These are phyloP conservation scores for Abortiporus biennis DNA, from an alignment of 1,284 basidiomycete genomes.

Conservation along the genomic window DNA sequence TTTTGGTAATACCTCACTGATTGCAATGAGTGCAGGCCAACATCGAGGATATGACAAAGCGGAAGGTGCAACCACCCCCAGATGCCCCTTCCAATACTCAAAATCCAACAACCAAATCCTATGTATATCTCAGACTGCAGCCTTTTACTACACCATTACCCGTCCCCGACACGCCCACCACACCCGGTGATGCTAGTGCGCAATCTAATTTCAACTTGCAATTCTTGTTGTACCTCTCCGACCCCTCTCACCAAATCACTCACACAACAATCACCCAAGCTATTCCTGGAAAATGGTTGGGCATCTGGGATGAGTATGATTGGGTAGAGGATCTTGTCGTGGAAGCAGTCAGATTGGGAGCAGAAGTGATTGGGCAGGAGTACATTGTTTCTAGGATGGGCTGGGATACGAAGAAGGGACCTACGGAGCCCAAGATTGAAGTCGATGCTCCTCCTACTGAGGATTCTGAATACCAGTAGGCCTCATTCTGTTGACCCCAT, in stretches of 20 bases:
- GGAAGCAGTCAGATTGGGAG: slow-evolving; percentile 73
- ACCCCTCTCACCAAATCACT: slow-evolving; percentile 74
- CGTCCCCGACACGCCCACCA: slow-evolving; percentile 22
- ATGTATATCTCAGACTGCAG: slow-evolving; percentile 92
- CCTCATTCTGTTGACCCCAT: background rate
- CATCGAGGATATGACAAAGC: slow-evolving; percentile 71
- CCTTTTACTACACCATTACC: slow-evolving; percentile 68
- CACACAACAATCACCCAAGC: slow-evolving; percentile 79
- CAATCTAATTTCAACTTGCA: slow-evolving; percentile 55
- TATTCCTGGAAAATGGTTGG: slow-evolving; percentile 77
- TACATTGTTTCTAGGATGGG: slow-evolving; percentile 81
- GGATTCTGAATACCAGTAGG: too few species aligned
- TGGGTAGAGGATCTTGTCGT: slow-evolving; percentile 95
- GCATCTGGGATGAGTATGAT: slow-evolving; percentile 85
- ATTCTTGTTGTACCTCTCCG: slow-evolving; percentile 80
- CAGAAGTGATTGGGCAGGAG: slow-evolving; percentile 86
- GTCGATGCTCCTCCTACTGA: too few species aligned
- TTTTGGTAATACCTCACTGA: background rate
- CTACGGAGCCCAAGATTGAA: slow-evolving; percentile 15
- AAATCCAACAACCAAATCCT: slow-evolving; percentile 82
- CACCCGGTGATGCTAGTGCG: slow-evolving; percentile 16
- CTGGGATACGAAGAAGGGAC: slow-evolving; percentile 38
- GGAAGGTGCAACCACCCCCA: slow-evolving; percentile 35
- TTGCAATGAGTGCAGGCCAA: slow-evolving; percentile 66
- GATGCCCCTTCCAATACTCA: slow-evolving; percentile 37